A percentile compares a stretch with the other conserved stretches of the same genome.
Evolutionary conservation across 345 rosid genomes (phyloP).

Genomic region (Hypericum perforatum): DNA sequence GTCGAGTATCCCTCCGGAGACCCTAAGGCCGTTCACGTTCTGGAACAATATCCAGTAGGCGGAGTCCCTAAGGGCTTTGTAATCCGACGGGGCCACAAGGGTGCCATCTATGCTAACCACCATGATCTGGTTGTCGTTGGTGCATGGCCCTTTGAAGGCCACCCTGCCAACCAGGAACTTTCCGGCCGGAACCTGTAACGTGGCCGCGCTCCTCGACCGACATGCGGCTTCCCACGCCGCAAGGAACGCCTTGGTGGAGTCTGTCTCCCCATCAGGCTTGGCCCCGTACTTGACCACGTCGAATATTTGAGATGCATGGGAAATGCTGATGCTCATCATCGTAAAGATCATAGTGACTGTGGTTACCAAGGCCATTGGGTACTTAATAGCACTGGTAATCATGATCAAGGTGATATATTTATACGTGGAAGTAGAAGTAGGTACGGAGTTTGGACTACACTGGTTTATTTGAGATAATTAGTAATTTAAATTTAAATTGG

Average conservation of each 20-base stretch:
- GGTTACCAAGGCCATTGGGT: too few species aligned
- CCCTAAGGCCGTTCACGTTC: conserved; percentile 36
- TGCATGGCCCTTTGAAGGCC: conserved; percentile 51
- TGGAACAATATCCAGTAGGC: conserved; percentile 43
- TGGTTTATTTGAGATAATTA: too few species aligned
- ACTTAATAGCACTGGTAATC: too few species aligned
- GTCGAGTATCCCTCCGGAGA: conserved; percentile 53
- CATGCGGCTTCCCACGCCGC: conserved; percentile 56
- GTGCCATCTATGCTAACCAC: conserved; percentile 46
- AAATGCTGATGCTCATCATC: too few species aligned
- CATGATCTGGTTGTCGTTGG: conserved; percentile 20
- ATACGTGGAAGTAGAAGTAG: too few species aligned
- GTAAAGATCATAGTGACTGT: too few species aligned
- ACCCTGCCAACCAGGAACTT: conserved; percentile 30
- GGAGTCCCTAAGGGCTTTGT: conserved; percentile 16
- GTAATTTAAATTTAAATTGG: too few species aligned
- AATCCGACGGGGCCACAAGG: conserved; percentile 50
- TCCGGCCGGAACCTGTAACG: conserved; percentile 50
- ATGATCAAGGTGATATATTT: too few species aligned
- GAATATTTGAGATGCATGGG: conserved; percentile 1
- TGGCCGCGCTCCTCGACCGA: conserved; percentile 28
- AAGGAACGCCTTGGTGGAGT: conserved; percentile 56
- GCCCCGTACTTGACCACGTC: conserved; percentile 49
- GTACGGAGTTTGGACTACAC: too few species aligned
- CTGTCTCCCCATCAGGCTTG: conserved; percentile 43